Evolutionary conservation across 1,139 yeast genomes (phyloP).

Genomic region (Meyerozyma elateridarum): DNA sequence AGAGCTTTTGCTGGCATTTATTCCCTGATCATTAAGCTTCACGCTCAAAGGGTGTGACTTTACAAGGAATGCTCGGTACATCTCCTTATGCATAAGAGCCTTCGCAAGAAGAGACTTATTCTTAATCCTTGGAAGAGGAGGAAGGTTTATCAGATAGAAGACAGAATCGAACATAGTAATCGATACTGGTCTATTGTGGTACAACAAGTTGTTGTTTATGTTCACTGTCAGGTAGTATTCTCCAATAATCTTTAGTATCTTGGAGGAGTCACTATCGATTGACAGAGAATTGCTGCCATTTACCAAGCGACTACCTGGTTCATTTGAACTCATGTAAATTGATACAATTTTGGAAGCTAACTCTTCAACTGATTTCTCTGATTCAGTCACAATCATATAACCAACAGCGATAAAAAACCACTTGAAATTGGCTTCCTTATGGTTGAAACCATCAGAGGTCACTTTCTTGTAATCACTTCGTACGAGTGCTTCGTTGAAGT

Average conservation of each 20-base stretch:
- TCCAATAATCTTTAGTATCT: slow-evolving; percentile 12
- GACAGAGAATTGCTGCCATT: slow-evolving; percentile 8
- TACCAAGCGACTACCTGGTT: slow-evolving; percentile 5
- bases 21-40: slow-evolving; percentile 15
- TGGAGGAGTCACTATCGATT: slow-evolving; percentile 9
- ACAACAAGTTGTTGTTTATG: slow-evolving; percentile 20
- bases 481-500: slow-evolving; percentile 10
- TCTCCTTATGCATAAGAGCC: slow-evolving; percentile 39
- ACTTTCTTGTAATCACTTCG: too few species aligned
- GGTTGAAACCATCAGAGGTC: neutral
- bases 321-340: slow-evolving; percentile 24
- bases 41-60: slow-evolving; percentile 28
- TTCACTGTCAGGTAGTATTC: slow-evolving; percentile 22
- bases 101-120: slow-evolving; percentile 29
- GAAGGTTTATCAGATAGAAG: slow-evolving; percentile 24
- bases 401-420: slow-evolving; percentile 38
- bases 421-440: slow-evolving; percentile 13
- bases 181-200: slow-evolving; percentile 15
- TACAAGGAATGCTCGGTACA: slow-evolving; percentile 29
- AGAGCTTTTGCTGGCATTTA: slow-evolving; percentile 18
- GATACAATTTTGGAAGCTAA: slow-evolving; percentile 29
- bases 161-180: slow-evolving; percentile 25
- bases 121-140: slow-evolving; percentile 33
- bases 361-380: slow-evolving; percentile 22
- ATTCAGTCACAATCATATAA: slow-evolving; percentile 25